Conservation (phyloP, 148 eudicot genomes). For the Rhododendron griersonianum region DNA sequence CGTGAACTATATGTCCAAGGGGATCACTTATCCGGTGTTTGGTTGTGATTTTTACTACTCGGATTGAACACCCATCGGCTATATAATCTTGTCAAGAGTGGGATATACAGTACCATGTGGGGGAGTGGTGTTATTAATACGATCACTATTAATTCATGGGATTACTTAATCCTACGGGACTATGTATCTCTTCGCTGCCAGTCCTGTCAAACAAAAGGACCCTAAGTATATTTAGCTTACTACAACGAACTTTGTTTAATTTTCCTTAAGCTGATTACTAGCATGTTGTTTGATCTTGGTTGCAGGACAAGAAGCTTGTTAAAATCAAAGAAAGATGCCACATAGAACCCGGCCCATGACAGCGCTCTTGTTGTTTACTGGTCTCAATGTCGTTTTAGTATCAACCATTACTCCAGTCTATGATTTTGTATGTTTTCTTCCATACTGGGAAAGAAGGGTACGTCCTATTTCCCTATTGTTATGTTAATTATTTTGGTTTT, state of each 20-base stretch:
- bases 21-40: neutral
- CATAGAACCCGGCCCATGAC: slow-evolving; percentile 83
- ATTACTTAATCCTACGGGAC: neutral
- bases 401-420: slow-evolving; percentile 81
- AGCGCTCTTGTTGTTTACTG: slow-evolving; percentile 73
- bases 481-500: neutral
- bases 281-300: neutral
- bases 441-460: slow-evolving; percentile 98
- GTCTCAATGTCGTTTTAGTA: slow-evolving; percentile 63
- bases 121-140: neutral
- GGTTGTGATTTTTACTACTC: no score
- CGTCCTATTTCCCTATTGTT: slow-evolving; percentile 7
- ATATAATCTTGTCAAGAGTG: neutral
- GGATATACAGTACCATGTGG: neutral
- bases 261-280: neutral
- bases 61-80: neutral
- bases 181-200: neutral
- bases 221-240: neutral
- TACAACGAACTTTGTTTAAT: neutral
- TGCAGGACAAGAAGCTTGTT: neutral
- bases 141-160: no score
- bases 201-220: neutral
- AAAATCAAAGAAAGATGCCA: slow-evolving; percentile 49
- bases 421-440: slow-evolving; percentile 81
- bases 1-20: neutral